phyloP scores from a whole-genome alignment of 164 flowering plant genomes.

The Chloranthus sessilifolius region DNA sequence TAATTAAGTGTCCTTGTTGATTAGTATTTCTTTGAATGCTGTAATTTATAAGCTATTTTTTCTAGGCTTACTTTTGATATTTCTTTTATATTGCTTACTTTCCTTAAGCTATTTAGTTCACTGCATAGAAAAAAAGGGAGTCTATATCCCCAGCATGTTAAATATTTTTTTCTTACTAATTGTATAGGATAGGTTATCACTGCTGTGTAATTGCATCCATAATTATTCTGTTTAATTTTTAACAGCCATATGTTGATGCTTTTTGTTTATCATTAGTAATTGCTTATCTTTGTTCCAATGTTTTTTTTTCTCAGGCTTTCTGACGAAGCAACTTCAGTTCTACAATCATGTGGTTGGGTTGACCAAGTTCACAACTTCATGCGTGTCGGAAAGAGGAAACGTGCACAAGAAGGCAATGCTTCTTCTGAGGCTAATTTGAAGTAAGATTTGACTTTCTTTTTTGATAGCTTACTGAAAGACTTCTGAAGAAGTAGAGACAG shows the following conservation, averaged over 20 bases:
- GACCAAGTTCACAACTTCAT: constrained; percentile 56
- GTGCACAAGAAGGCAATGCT: constrained; percentile 23
- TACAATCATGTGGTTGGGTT: constrained; percentile 74
- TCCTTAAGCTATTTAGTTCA: no score
- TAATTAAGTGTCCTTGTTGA: not conserved
- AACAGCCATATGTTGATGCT: not conserved
- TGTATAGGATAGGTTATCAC: not conserved
- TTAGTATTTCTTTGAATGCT: no score
- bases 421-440: constrained; percentile 29
- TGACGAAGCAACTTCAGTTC: constrained; percentile 43
- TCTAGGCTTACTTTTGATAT: no score
- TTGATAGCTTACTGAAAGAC: not conserved
- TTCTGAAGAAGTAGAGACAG: not conserved
- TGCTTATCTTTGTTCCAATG: not conserved
- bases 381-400: constrained; percentile 48
- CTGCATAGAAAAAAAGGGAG: not conserved
- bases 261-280: not conserved
- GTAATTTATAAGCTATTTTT: not conserved
- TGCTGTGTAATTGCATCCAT: no score
- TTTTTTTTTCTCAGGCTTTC: constrained; percentile 39
- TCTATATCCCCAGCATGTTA: not conserved
- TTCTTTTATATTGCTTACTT: not conserved
- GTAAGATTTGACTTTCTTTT: constrained; percentile 35
- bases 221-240: no score
- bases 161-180: not conserved